These are phyloP conservation scores for Plasmodium coatneyi DNA, from an alignment of 169 alveolate genomes.

Conservation along the genomic window DNA sequence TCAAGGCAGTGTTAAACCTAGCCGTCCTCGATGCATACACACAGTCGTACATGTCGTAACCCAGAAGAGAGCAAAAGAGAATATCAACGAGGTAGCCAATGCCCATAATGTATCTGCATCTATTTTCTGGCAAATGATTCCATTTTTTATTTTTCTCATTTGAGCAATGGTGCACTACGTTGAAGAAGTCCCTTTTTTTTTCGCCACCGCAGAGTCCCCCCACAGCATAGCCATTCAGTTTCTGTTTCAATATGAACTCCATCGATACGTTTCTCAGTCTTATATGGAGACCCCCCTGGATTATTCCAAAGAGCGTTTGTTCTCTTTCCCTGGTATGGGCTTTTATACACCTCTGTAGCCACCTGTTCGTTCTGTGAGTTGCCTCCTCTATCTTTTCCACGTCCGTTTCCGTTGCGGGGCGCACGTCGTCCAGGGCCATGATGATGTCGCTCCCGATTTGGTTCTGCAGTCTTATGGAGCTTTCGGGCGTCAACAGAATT, in stretches of 20 bases:
- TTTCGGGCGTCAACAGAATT: conserved; percentile 96
- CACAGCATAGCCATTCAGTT: conserved; percentile 98
- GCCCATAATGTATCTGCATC: conserved; percentile 98
- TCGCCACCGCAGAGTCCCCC: conserved; percentile 99
- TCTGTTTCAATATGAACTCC: conserved; percentile 84
- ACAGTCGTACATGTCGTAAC: conserved; percentile 99
- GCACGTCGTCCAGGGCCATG: conserved; percentile 99
- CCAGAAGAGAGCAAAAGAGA: conserved; percentile 96
- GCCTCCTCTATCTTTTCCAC: conserved; percentile 77
- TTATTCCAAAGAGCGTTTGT: conserved; percentile 97
- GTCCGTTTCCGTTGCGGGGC: conserved; percentile 84
- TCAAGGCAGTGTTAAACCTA: conserved; percentile 97
- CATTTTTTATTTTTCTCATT: conserved; percentile 43
- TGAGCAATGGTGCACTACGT: conserved; percentile 86
- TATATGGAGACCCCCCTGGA: conserved; percentile 96
- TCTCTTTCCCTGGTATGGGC: conserved; percentile 93
- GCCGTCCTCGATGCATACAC: conserved; percentile 99
- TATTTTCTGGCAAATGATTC: conserved; percentile 84
- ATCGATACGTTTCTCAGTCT: conserved; percentile 86
- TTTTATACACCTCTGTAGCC: conserved; percentile 95
- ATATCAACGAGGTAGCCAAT: conserved; percentile 98
- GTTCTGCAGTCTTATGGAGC: conserved; percentile 94
- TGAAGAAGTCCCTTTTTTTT: conserved; percentile 95
- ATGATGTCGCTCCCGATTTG: conserved; percentile 97
- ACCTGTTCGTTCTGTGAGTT: conserved; percentile 80